phyloP scores from a whole-genome alignment of 164 flowering plant species.

The Annona cherimola region DNA sequence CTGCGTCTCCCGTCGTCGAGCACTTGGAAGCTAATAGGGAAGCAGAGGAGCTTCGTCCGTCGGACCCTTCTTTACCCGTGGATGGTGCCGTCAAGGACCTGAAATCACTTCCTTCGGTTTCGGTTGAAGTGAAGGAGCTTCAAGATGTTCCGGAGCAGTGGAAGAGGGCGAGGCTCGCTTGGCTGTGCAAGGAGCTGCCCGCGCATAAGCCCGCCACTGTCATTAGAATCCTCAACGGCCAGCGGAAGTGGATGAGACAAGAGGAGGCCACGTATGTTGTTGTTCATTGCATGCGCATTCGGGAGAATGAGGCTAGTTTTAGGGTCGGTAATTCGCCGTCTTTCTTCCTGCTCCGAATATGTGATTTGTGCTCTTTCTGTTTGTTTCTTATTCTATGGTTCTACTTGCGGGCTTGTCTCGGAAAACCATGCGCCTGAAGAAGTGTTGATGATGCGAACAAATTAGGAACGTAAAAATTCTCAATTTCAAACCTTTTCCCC shows the following conservation, averaged over 20 bases:
- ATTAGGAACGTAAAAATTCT: not conserved
- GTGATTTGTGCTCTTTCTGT: not conserved
- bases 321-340: constrained; percentile 29
- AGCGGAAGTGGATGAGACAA: constrained; percentile 77
- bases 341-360: not conserved
- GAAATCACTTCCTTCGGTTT: constrained; percentile 30
- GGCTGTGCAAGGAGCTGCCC: constrained; percentile 90
- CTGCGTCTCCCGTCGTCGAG: constrained; percentile 24
- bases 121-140: constrained; percentile 60
- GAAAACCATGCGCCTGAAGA: not conserved
- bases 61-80: constrained; percentile 11
- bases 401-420: not conserved
- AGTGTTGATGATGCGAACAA: no score
- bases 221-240: constrained; percentile 58
- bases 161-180: constrained; percentile 76
- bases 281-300: constrained; percentile 76
- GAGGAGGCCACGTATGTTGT: constrained; percentile 71
- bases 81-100: constrained; percentile 22
- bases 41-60: constrained; percentile 2
- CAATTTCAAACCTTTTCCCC: not conserved
- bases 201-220: constrained; percentile 49
- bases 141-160: constrained; percentile 87
- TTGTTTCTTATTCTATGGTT: not conserved
- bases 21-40: constrained; percentile 16
- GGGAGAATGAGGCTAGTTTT: constrained; percentile 69